Base-by-base conservation (phyloP, 495 filamentous ascomycete genomes). In the Penicillium macrosclerotiorum region DNA sequence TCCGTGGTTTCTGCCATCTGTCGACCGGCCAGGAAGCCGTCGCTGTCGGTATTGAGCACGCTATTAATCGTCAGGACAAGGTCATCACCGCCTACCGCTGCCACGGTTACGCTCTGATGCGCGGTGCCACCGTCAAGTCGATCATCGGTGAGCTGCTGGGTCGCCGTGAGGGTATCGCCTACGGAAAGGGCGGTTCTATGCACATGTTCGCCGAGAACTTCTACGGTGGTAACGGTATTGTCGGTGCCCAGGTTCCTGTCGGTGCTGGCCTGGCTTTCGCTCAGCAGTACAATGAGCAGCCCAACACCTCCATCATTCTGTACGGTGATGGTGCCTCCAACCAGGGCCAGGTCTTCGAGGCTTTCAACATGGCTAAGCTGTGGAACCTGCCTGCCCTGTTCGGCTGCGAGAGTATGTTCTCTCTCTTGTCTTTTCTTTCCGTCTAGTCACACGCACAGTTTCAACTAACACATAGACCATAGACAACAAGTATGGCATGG, bases 401-500 rank as follows among this genome's bases (percentile, higher is more conserved):
- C 65, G 92, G 90, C 50, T 98, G 93, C 71, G 93, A 98, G 76
- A 98, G 92, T 96, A 81, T 58, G 85, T n/a, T n/a, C n/a, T n/a
- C n/a, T 80, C 47, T 41, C 11, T 18, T 18, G 5, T 31, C 33
- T 18, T 37, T 47, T 11, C 4, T 23, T 3, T 38, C 5, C 24
- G 26, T 3, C 24, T 43, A 19, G 45, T 26, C 22, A 42, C 17
- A 4, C 2, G 4, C 18, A 16, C 29, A 24, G 13, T 29, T 23
- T 24, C 57, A 54, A 64, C 59, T 57, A 47, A 60, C 34, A 2
- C 26, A 14, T 23, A n/a, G n/a, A n/a, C n/a, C 25, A 13, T 46
- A 97, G 92, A 98, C 81, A 98, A 98, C 84, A 97, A 98, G 76
- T 98, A 98, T 73, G 93, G 93, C 68, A 98, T 98, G 93, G 93